Evolutionary conservation across 768 basidiomycete genomes (phyloP).

Genomic region (Candolleomyces efflorescens): DNA sequence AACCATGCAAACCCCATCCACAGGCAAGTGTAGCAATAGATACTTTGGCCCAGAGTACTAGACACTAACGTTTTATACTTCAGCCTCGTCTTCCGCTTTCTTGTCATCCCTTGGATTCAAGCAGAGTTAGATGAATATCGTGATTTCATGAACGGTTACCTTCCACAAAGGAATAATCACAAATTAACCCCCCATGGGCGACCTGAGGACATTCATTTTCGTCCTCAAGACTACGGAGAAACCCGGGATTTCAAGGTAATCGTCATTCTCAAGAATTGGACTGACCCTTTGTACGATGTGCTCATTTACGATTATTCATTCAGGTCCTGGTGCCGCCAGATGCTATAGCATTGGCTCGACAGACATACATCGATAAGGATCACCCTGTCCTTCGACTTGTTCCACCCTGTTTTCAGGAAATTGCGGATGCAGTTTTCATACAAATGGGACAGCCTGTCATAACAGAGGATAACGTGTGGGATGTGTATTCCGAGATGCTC

Average conservation of each 20-base stretch:
- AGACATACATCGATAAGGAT: neutral
- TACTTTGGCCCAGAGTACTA: neutral
- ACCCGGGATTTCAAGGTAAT: constrained; percentile 30
- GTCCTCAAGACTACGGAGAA: constrained; percentile 22
- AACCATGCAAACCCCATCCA: too few relatives aligned
- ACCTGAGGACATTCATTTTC: constrained; percentile 28
- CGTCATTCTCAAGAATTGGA: neutral
- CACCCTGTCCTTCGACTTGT: neutral
- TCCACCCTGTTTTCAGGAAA: neutral
- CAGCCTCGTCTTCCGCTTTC: constrained; percentile 37
- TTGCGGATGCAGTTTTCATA: neutral
- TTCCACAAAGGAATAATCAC: constrained; percentile 21
- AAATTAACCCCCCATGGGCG: constrained; percentile 37
- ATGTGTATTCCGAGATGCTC: neutral
- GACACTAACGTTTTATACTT: neutral
- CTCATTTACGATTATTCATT: too few relatives aligned
- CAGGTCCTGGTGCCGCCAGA: neutral
- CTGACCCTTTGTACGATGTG: too few relatives aligned
- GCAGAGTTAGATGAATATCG: constrained; percentile 28
- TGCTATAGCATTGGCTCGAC: neutral
- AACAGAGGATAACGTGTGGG: neutral
- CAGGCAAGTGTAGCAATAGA: constrained; percentile 18
- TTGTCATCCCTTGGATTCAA: constrained; percentile 39
- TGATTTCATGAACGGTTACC: constrained; percentile 15
- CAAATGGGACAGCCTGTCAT: neutral